phyloP scores from a whole-genome alignment of 306 rosid species.

The Vigna unguiculata region DNA sequence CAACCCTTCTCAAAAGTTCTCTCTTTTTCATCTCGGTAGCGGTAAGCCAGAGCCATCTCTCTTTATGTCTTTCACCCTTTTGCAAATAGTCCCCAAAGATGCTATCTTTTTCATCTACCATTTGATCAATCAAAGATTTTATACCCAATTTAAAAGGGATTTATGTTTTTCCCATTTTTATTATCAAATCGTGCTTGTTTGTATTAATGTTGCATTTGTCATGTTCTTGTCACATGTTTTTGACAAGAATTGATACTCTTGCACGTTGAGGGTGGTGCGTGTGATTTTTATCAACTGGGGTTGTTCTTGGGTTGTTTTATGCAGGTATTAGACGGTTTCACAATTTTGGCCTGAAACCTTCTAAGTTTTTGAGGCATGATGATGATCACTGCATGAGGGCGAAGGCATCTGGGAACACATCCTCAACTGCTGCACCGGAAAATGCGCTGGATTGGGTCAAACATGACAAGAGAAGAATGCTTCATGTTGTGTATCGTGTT shows the following conservation, averaged over 20 bases:
- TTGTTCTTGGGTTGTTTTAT: conserved; percentile 46
- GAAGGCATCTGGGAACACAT: conserved; percentile 56
- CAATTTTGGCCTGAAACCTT: conserved; percentile 61
- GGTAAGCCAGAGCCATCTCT: conserved; percentile 40
- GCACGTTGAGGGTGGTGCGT: neutral
- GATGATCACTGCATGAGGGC: conserved; percentile 45
- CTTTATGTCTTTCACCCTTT: neutral
- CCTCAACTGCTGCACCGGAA: conserved; percentile 63
- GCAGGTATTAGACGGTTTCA: conserved; percentile 62
- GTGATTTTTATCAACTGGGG: conserved; percentile 29
- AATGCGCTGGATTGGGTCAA: conserved; percentile 83
- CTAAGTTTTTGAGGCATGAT: conserved; percentile 61
- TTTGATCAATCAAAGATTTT: neutral
- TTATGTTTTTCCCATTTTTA: neutral
- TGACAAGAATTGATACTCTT: conserved; percentile 1
- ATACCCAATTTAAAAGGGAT: conserved; percentile 2
- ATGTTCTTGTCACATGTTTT: neutral
- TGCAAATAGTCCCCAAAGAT: conserved; percentile 29
- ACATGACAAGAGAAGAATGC: conserved; percentile 73
- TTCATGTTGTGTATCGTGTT: conserved; percentile 89
- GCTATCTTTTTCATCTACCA: conserved; percentile 27
- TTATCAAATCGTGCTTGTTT: neutral
- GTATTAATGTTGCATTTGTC: conserved; percentile 3
- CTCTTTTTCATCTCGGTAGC: conserved; percentile 51
- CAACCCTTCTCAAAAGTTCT: conserved; percentile 56